Conservation (phyloP, 2,329 filamentous ascomycete genomes). For the Sordariomycetes sp. region DNA sequence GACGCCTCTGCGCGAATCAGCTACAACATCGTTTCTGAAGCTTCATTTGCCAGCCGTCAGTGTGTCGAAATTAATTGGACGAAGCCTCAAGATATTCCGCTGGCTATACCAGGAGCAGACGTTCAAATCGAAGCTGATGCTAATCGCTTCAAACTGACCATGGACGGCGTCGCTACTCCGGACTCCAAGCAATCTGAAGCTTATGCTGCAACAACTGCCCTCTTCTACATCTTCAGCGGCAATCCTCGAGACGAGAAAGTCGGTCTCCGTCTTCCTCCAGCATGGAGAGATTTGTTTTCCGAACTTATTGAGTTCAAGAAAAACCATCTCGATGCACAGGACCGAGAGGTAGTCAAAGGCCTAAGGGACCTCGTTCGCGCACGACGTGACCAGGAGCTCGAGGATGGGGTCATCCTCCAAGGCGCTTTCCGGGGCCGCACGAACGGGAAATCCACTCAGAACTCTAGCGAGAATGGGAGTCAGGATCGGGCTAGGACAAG, state of each 20-base stretch:
- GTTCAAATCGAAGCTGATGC: conserved; percentile 36
- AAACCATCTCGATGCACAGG: conserved; percentile 56
- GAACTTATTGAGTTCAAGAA: conserved; percentile 69
- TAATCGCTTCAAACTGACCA: conserved; percentile 57
- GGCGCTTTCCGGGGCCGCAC: conserved; percentile 63
- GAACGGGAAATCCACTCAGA: conserved; percentile 33
- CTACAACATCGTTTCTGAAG: conserved; percentile 63
- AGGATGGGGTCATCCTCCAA: conserved; percentile 67
- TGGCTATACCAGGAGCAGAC: conserved; percentile 21
- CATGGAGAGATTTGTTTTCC: conserved; percentile 79
- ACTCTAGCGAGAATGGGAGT: conserved; percentile 37
- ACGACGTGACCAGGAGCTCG: conserved; percentile 58
- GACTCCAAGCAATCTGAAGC: conserved; percentile 76
- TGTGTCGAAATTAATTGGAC: conserved; percentile 70
- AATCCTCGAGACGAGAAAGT: conserved; percentile 80
- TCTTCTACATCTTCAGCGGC: conserved; percentile 75
- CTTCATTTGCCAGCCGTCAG: conserved; percentile 68
- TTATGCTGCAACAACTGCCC: conserved; percentile 69
- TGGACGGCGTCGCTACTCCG: conserved; percentile 65
- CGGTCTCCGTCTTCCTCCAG: conserved; percentile 64
- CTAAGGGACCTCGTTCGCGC: conserved; percentile 63
- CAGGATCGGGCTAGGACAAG: conserved; percentile 32
- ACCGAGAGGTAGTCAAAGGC: conserved; percentile 59
- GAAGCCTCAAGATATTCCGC: conserved; percentile 52
- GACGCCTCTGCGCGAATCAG: conserved; percentile 60